phyloP scores from a whole-genome alignment of 148 eudicot genomes.

The Rhododendron griersonianum region DNA sequence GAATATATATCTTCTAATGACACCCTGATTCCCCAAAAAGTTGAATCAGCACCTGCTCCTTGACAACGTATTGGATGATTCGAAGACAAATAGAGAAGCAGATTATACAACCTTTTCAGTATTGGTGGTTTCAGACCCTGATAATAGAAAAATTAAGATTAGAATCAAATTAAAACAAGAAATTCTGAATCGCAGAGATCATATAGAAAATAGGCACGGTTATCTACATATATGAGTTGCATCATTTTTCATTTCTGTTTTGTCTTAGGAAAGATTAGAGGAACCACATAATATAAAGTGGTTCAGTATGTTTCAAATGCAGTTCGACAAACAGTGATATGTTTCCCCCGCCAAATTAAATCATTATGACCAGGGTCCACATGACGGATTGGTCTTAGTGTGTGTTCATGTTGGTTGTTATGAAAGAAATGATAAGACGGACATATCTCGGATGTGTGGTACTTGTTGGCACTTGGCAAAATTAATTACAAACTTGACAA shows the following conservation, averaged over 20 bases:
- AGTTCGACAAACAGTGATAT: background rate
- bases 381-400: background rate
- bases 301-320: background rate
- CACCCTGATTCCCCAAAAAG: constrained; percentile 21
- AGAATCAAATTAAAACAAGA: background rate
- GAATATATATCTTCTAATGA: constrained; percentile 25
- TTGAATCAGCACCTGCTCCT: constrained; percentile 13
- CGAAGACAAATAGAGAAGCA: constrained; percentile 34
- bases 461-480: background rate
- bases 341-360: background rate
- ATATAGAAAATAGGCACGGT: background rate
- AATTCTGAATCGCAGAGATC: background rate
- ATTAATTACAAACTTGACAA: background rate
- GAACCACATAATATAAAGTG: background rate
- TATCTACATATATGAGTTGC: background rate
- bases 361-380: background rate
- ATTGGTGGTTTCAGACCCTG: constrained; percentile 44
- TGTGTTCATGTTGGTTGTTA: background rate
- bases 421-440: background rate
- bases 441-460: background rate
- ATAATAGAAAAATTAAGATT: background rate
- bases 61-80: constrained; percentile 15
- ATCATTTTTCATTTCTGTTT: background rate
- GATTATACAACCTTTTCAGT: constrained; percentile 39
- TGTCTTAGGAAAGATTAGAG: background rate